Evolutionary conservation across 169 alveolate genomes (phyloP).

Genomic region (Perkinsus olseni): DNA sequence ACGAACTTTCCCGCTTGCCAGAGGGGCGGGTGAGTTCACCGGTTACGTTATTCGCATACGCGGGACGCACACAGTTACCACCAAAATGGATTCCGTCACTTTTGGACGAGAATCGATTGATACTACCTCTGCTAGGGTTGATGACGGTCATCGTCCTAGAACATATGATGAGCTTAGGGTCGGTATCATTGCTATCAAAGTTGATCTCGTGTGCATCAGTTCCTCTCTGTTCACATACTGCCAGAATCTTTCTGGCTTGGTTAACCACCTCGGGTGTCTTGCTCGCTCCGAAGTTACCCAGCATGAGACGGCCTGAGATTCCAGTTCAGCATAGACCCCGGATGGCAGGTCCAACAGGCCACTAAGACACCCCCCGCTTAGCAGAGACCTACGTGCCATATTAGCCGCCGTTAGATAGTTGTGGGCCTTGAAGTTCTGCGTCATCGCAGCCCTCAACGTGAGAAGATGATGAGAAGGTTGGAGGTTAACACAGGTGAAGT

Average conservation of each 20-base stretch:
- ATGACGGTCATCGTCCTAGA: neutral
- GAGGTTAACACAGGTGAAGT: conserved; percentile 45
- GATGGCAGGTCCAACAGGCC: conserved; percentile 15
- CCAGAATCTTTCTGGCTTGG: conserved; percentile 41
- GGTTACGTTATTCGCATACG: too few species aligned
- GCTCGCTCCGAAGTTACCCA: neutral
- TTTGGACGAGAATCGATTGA: neutral
- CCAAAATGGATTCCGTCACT: neutral
- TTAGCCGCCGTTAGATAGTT: conserved; percentile 48
- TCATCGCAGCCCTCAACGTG: conserved; percentile 48
- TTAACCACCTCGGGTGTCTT: conserved; percentile 24
- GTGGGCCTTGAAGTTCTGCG: conserved; percentile 43
- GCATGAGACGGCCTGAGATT: neutral
- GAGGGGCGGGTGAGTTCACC: too few species aligned
- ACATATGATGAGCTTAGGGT: neutral
- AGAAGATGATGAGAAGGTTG: conserved; percentile 46
- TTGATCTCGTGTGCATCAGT: conserved; percentile 42
- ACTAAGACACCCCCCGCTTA: conserved; percentile 20
- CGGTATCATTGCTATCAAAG: conserved; percentile 35
- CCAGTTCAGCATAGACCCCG: conserved; percentile 21
- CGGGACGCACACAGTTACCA: neutral
- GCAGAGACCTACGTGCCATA: neutral
- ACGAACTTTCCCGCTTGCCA: too few species aligned
- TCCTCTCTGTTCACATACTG: conserved; percentile 50
- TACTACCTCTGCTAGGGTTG: neutral